Base-by-base conservation (phyloP, 768 basidiomycete genomes). In the Rhodosporidiobolus odoratus region DNA sequence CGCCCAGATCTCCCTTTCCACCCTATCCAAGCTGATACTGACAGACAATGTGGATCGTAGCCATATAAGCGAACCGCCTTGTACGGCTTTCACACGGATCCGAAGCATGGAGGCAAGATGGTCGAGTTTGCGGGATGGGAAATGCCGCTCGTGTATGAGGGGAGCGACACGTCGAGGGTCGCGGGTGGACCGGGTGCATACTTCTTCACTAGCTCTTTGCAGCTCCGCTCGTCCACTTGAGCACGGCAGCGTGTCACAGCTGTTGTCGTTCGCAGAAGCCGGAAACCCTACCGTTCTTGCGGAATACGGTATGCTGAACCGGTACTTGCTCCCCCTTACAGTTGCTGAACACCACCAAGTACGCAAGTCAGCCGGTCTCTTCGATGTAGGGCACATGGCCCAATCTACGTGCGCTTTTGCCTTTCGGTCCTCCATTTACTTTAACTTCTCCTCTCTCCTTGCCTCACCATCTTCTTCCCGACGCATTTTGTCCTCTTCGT, bases 341-440 rank as follows among this genome's bases (percentile, higher is more conserved):
- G 94, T 91, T 62, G 87, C 88, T 15, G 92, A 91, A 75, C 95
- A 99, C 80, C 86, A 88, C 54, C 89, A 97, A 77, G 90, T 94
- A 60, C 87, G 96, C 50, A 85, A 82, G 19, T 84, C 84, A 43
- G 90, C 86, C 1, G 93, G 93, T 1, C 83, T 99, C 40, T 99
- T 99, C 79, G 96, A 99, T 77, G 96, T 99, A 35, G 91, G 91
- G 30, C 96, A 99, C 80, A 99, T 99, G 95, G 90, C 98, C 23
- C 95, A 98, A 79, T 86, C 87, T 41, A 89, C 86, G 91, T 92
- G 76, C 58, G 85, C 66, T 43, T 4, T 35, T 43, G 43, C 48
- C 48, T 50, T 25, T n/a, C n/a, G n/a, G 12, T 23, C n/a, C 48
- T 50, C 23, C 23, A 17, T 50, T 50, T 23, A 17, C 48, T 50